phyloP scores from a whole-genome alignment of 2,329 filamentous ascomycete genomes.

The Phialemoniopsis sp. region DNA sequence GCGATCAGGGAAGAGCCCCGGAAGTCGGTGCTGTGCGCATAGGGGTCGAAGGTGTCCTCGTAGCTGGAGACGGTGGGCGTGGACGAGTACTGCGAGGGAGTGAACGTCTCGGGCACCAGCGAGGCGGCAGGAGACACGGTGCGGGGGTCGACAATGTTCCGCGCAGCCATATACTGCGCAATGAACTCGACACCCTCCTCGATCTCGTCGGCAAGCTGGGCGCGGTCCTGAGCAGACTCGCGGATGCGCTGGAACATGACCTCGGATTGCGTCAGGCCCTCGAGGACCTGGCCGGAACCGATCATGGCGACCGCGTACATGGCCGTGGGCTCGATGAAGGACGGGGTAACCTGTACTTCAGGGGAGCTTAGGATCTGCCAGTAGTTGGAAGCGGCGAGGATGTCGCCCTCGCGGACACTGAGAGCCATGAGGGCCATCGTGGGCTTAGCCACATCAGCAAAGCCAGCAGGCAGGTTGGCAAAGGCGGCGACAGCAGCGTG shows the following conservation, averaged over 20 bases:
- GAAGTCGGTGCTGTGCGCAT: constrained; percentile 86
- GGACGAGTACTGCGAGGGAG: constrained; percentile 47
- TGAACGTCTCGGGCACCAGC: constrained; percentile 39
- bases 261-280: constrained; percentile 74
- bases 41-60: constrained; percentile 87
- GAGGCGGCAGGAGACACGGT: constrained; percentile 35
- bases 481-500: constrained; percentile 66
- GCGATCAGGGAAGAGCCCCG: constrained; percentile 89
- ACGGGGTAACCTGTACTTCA: constrained; percentile 52
- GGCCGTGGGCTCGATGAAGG: constrained; percentile 80
- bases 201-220: constrained; percentile 70
- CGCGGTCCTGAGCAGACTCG: constrained; percentile 44
- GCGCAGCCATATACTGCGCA: constrained; percentile 52
- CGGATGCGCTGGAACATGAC: constrained; percentile 85
- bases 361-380: constrained; percentile 71
- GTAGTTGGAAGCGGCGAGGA: constrained; percentile 71
- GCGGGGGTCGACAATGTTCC: constrained; percentile 51
- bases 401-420: constrained; percentile 77
- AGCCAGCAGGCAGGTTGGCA: constrained; percentile 48
- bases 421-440: constrained; percentile 83
- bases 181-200: constrained; percentile 79
- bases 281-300: constrained; percentile 77
- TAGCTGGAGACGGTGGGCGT: constrained; percentile 56
- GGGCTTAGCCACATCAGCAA: constrained; percentile 48
- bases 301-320: constrained; percentile 91